Evolutionary conservation across 768 basidiomycete genomes (phyloP).

Genomic region (Amanita molliuscula): DNA sequence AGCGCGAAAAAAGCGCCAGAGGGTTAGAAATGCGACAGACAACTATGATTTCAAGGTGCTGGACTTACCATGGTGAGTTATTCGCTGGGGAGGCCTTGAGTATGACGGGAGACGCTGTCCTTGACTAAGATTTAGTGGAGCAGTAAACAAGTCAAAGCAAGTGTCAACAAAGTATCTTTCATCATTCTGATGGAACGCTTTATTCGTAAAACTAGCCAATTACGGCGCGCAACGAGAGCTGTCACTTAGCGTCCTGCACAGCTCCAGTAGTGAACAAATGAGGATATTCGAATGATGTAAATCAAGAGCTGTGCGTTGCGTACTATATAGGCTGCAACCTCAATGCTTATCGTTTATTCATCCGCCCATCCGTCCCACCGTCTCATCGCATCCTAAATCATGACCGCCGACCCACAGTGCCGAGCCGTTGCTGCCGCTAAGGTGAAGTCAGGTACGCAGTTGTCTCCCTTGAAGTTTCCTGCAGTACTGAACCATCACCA

Average conservation of each 20-base stretch:
- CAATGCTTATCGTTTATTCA: not conserved
- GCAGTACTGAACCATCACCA: constrained; percentile 12
- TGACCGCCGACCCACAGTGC: constrained; percentile 48
- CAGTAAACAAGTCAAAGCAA: not conserved
- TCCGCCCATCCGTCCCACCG: not conserved
- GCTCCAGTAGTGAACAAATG: too few relatives aligned
- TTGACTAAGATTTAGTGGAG: constrained; percentile 6
- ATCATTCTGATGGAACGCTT: not conserved
- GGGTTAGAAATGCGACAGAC: not conserved
- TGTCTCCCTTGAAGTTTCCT: not conserved
- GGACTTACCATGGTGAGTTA: constrained; percentile 29
- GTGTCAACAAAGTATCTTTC: not conserved
- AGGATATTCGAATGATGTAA: not conserved
- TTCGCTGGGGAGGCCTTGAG: constrained; percentile 22
- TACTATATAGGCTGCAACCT: not conserved
- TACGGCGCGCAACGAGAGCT: not conserved
- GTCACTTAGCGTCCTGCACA: not conserved
- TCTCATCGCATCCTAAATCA: constrained; percentile 15
- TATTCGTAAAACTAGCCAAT: not conserved
- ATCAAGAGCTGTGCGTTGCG: not conserved
- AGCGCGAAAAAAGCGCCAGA: not conserved
- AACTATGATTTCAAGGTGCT: not conserved
- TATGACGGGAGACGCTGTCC: constrained; percentile 20
- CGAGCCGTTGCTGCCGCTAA: constrained; percentile 45
- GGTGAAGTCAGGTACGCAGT: constrained; percentile 32